Base-by-base conservation (phyloP, 2,329 filamentous ascomycete genomes). In the Monilinia vaccinii-corymbosi region DNA sequence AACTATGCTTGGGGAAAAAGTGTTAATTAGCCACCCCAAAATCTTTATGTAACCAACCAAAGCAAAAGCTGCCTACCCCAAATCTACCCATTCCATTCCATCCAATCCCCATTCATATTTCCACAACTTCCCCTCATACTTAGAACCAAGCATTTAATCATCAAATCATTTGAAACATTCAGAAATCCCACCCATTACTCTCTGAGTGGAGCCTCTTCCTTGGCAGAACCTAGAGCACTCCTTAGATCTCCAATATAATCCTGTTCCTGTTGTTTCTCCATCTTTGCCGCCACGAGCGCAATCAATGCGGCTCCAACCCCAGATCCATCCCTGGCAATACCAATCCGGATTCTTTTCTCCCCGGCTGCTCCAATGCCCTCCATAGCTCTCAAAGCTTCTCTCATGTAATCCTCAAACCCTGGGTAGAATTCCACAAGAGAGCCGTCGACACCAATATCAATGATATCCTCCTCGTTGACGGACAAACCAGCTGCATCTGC, bases 401-500 rank as follows among this genome's bases (percentile, higher is more conserved):
- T 83, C 64, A 97, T 88, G 78, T 94, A 88, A 60, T 88, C 86
- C 65, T 94, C 86, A 76, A 97, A 99, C 70, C 86, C 86, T 10
- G 94, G 94, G 74, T 97, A 97, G 76, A 96, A 94, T 75, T 97
- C 94, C 2, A 97, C 91, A 57, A 99, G 78, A 71, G 87, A 92
- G 65, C 94, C 94, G 71, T 99, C 94, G 2, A 97, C 93, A 69
- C 94, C 94, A 68, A 99, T 84, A 71, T 99, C 94, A 60, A 88
- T 78, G 31, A 94, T 81, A 56, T 92, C 82, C 49, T 90, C 86
- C 40, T 70, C 68, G 14, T 68, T 70, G 21, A 69, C 66, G 3
- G 65, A 40, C 1, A 69, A 50, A 16, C 68, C 65, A 8, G 66
- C 63, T 10, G 66, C 64, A 52, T 66, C 62, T 2, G 64, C 65